Percentiles rank a stretch among this genome's conserved stretches.
These are phyloP conservation scores for Euphorbia celastroides DNA, from an alignment of 441 rosid genomes.

Conservation along the genomic window DNA sequence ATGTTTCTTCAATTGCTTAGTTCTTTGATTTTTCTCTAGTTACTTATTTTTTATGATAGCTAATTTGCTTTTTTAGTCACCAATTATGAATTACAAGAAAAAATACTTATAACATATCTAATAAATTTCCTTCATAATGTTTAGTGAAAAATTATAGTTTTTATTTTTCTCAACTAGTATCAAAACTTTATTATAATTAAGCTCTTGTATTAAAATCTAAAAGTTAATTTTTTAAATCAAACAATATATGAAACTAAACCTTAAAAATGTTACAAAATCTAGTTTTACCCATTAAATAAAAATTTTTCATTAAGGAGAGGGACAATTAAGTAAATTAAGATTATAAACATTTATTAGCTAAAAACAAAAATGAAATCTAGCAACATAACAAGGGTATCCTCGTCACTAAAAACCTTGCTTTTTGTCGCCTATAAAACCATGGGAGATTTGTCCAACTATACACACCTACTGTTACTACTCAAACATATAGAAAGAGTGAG, in stretches of 20 bases:
- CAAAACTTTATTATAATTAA: too few relatives aligned
- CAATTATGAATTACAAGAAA: too few relatives aligned
- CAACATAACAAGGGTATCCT: neutral
- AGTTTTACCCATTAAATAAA: neutral
- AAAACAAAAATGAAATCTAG: conserved; percentile 6
- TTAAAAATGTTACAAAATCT: neutral
- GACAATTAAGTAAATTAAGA: neutral
- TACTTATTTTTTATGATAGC: too few relatives aligned
- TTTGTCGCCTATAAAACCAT: conserved; percentile 12
- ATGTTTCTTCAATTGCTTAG: too few relatives aligned
- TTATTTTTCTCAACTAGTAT: too few relatives aligned
- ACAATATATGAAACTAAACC: neutral
- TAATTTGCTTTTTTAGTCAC: too few relatives aligned
- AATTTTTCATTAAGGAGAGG: neutral
- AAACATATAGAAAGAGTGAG: conserved; percentile 6
- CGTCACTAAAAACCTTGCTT: neutral
- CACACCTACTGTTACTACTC: too few relatives aligned
- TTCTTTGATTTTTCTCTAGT: too few relatives aligned
- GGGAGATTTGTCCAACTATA: neutral
- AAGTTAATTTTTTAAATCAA: neutral
- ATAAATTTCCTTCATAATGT: too few relatives aligned
- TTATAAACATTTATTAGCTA: neutral
- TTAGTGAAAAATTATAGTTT: too few relatives aligned
- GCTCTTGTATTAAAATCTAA: too few relatives aligned
- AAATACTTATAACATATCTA: too few relatives aligned